These are phyloP conservation scores for Talaromyces thailandensis DNA, from an alignment of 495 filamentous ascomycete genomes.

Conservation along the genomic window DNA sequence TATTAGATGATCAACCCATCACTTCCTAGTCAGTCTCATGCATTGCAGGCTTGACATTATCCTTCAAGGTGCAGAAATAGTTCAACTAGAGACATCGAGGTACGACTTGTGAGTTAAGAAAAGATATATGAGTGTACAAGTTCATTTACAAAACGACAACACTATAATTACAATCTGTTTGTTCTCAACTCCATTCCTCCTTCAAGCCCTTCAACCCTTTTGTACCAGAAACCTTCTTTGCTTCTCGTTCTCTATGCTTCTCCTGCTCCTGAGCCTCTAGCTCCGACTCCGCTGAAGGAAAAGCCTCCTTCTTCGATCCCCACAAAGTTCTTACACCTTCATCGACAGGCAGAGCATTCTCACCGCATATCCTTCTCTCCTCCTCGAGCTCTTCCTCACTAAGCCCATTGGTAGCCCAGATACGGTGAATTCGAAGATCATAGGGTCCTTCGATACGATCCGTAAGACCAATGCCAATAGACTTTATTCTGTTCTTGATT, in stretches of 20 bases:
- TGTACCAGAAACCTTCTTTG: not conserved
- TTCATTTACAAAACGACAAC: not conserved
- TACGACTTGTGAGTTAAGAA: not conserved
- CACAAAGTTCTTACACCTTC: conserved; percentile 29
- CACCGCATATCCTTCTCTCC: conserved; percentile 33
- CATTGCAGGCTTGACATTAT: too few relatives aligned
- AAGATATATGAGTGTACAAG: not conserved
- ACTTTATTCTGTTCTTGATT: conserved; percentile 71
- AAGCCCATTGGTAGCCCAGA: conserved; percentile 62
- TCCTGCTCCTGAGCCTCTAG: not conserved
- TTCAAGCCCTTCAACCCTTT: conserved; percentile 5
- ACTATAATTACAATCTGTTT: not conserved
- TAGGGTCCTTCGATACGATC: conserved; percentile 83
- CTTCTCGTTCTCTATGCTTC: not conserved
- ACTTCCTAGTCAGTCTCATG: too few relatives aligned
- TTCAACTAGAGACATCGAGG: too few relatives aligned
- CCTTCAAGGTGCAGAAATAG: too few relatives aligned
- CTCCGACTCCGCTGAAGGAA: not conserved
- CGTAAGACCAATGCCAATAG: conserved; percentile 78
- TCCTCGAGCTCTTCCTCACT: conserved; percentile 30
- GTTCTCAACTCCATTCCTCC: conserved; percentile 1
- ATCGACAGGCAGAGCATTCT: conserved; percentile 32
- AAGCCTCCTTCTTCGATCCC: conserved; percentile 9
- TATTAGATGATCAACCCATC: not conserved
- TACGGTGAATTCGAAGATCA: conserved; percentile 69